phyloP scores from a whole-genome alignment of 371 early-diverging fungal genomes.

The Syncephalastrum sp. region DNA sequence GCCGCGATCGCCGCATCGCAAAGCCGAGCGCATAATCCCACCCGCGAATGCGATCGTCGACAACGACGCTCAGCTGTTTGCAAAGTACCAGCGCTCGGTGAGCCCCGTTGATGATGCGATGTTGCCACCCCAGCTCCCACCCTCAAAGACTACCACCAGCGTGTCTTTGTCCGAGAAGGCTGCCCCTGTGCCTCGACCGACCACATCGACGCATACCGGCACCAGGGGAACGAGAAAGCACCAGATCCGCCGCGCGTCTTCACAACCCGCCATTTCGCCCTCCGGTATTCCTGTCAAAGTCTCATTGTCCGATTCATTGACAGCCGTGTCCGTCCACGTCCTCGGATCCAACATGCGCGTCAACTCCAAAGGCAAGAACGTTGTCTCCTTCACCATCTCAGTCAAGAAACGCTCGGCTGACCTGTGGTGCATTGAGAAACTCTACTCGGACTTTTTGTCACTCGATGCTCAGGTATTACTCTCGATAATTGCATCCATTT shows the following conservation, averaged over 20 bases:
- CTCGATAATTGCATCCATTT: neutral
- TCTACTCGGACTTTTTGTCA: conserved; percentile 74
- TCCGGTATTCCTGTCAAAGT: conserved; percentile 1
- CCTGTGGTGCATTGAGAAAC: conserved; percentile 81
- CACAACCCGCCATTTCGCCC: conserved; percentile 10
- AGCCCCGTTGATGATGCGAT: neutral
- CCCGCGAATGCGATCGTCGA: conserved; percentile 11
- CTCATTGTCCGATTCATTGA: conserved; percentile 9
- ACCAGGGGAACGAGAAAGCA: neutral
- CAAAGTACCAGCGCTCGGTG: conserved; percentile 18
- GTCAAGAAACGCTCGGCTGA: conserved; percentile 46
- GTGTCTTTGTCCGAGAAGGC: conserved; percentile 6
- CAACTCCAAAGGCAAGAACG: conserved; percentile 71
- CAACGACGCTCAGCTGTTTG: conserved; percentile 26
- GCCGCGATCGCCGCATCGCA: conserved; percentile 24
- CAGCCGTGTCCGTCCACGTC: conserved; percentile 42
- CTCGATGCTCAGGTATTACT: conserved; percentile 66
- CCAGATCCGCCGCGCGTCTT: conserved; percentile 14
- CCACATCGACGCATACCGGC: too few relatives aligned
- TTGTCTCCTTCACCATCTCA: conserved; percentile 54
- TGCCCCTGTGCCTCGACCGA: neutral
- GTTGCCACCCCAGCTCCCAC: conserved; percentile 6
- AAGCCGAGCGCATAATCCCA: conserved; percentile 8
- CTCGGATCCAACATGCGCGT: conserved; percentile 65
- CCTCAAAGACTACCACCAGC: neutral